Base-by-base conservation (phyloP, 1,284 basidiomycete species). In the Heterobasidion irregulare region DNA sequence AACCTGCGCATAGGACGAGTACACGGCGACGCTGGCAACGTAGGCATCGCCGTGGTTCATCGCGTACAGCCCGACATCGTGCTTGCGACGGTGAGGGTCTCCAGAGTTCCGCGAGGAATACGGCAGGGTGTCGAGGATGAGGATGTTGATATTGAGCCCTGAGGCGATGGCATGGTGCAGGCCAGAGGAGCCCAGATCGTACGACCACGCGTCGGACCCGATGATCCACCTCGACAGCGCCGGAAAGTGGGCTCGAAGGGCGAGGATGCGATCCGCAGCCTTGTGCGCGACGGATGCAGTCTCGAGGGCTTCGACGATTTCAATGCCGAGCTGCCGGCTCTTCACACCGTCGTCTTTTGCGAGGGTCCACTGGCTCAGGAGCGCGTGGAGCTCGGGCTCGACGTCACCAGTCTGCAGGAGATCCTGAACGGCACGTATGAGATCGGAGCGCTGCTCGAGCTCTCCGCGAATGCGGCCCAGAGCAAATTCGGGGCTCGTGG, bases 11-110 rank as follows among this genome's bases (percentile, higher is more conserved):
- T 98, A 99, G 52, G 95, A 95, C 46, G 94, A 89, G 72, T 96
- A 98, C 55, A 98, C 87, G 6, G 97, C 97, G 44, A 97, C 84
- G 65, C 91, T 94, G 9, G 94, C 94, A 55, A 98, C 96, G 68
- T 94, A 99, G 56, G 94, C 92, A 66, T 94, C 89, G 15, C 96
- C 96, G 69, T 98, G 92, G 74, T 97, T 98, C 92, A 99, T 96
- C 12, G 96, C 97, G 68, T 99, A 99, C 50, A 98, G 75, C 1
- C 93, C 94, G 48, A 94, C 87, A 70, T 98, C 94, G 66, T 94
- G 94, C 73, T 95, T 96, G 58, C 92, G 79, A 55, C 86, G 80
- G 58, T 80, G 75, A 8, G 84, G 85, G 60, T 93, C 89, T 35
- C 73, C 78, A 18, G 78, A 73, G 61, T 86, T 84, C 52, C 92